These are phyloP conservation scores for Sporothrix pseudoabietina DNA, from an alignment of 2,329 filamentous ascomycete genomes.

Conservation along the genomic window DNA sequence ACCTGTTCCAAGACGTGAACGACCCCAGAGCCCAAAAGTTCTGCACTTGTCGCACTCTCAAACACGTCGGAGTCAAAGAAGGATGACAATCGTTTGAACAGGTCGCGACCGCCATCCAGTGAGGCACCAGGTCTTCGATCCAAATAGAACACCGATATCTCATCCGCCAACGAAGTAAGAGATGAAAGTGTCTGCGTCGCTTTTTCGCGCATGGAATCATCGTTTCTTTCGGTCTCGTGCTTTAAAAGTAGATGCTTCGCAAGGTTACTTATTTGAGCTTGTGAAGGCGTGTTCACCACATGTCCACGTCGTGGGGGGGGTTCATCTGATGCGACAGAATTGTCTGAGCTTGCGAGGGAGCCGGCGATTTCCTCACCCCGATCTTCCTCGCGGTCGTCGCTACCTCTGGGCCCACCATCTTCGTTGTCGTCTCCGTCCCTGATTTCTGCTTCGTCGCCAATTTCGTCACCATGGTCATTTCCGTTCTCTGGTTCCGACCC, in stretches of 20 bases:
- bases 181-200: slow-evolving; percentile 74
- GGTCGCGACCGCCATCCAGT: slow-evolving; percentile 57
- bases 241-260: slow-evolving; percentile 82
- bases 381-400: slow-evolving; percentile 54
- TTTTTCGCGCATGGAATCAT: slow-evolving; percentile 74
- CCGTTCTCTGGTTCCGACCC: neutral
- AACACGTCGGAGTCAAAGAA: slow-evolving; percentile 89
- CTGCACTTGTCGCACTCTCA: slow-evolving; percentile 93
- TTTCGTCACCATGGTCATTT: slow-evolving; percentile 32
- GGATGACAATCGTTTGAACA: slow-evolving; percentile 75
- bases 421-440: slow-evolving; percentile 46
- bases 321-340: slow-evolving; percentile 66
- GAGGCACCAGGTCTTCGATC: slow-evolving; percentile 51
- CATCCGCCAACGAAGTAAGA: slow-evolving; percentile 69
- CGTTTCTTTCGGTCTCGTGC: slow-evolving; percentile 75
- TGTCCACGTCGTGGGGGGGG: slow-evolving; percentile 52
- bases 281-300: slow-evolving; percentile 57
- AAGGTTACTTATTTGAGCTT: slow-evolving; percentile 71
- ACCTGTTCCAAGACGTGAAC: slow-evolving; percentile 81
- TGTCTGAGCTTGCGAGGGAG: slow-evolving; percentile 67
- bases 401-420: slow-evolving; percentile 50
- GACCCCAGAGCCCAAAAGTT: slow-evolving; percentile 86
- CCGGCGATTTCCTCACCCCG: slow-evolving; percentile 65
- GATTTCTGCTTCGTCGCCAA: slow-evolving; percentile 43
- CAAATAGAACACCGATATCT: slow-evolving; percentile 73